A percentile compares a stretch with the other conserved stretches of the same genome.
Evolutionary conservation across 768 basidiomycete species (phyloP).

Genomic region (Collybia nuda): DNA sequence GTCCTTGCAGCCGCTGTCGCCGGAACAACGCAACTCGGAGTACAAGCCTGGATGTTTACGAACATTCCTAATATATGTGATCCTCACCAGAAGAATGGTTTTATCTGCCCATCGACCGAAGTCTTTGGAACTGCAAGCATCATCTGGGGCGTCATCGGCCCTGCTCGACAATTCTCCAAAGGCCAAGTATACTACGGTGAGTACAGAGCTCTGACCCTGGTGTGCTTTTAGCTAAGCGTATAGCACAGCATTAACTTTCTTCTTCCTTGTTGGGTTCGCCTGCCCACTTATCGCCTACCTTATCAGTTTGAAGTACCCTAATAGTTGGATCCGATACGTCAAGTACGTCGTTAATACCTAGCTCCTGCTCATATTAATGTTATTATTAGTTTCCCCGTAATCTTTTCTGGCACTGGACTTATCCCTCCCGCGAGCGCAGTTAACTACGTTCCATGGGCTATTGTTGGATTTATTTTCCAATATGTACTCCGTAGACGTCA

Average conservation of each 20-base stretch:
- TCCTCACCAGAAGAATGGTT: constrained; percentile 53
- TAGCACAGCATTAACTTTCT: constrained; percentile 51
- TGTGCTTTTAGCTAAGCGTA: constrained; percentile 11
- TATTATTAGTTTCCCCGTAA: constrained; percentile 43
- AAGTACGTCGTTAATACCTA: constrained; percentile 42
- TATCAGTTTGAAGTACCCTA: constrained; percentile 59
- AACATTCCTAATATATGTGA: constrained; percentile 65
- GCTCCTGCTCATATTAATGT: background rate
- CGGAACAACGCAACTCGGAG: constrained; percentile 72
- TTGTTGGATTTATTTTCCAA: constrained; percentile 68
- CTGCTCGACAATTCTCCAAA: constrained; percentile 63
- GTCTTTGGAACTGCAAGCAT: constrained; percentile 81
- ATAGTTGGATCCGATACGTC: constrained; percentile 58
- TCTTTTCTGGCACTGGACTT: constrained; percentile 57
- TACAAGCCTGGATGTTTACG: constrained; percentile 77
- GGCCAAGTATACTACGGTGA: constrained; percentile 59
- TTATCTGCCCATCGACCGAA: constrained; percentile 68
- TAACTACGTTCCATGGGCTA: constrained; percentile 69
- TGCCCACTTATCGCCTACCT: constrained; percentile 58
- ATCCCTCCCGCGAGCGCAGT: constrained; percentile 69
- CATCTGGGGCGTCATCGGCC: constrained; percentile 84
- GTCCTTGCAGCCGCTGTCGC: constrained; percentile 66
- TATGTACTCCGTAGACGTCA: constrained; percentile 57
- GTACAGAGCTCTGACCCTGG: constrained; percentile 2
- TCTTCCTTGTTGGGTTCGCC: constrained; percentile 76